Percentiles rank a stretch among this genome's conserved stretches.
Evolutionary conservation across 345 rosid genomes (phyloP).

Genomic region (Eucalyptus grandis): DNA sequence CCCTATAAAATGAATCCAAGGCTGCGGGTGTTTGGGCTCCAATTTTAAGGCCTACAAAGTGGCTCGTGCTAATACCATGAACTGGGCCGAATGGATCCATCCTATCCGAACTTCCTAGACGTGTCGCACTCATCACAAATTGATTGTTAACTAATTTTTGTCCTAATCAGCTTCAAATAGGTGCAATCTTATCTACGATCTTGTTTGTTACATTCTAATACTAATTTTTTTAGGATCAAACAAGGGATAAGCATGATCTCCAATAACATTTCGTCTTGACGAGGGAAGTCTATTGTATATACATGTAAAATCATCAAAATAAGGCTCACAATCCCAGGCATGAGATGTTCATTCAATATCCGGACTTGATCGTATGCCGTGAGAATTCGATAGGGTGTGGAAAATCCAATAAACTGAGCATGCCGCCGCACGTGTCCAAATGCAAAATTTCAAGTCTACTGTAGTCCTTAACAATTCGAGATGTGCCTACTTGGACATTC

Average conservation of each 20-base stretch:
- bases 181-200: neutral
- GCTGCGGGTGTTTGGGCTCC: neutral
- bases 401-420: neutral
- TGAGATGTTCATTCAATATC: neutral
- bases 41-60: neutral
- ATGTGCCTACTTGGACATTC: neutral
- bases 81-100: neutral
- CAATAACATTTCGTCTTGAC: neutral
- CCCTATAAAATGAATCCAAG: neutral
- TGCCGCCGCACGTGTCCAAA: neutral
- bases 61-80: neutral
- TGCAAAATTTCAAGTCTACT: neutral
- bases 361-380: accelerated
- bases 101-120: neutral
- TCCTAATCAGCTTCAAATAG: neutral
- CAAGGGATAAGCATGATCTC: neutral
- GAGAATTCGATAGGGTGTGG: neutral
- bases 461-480: neutral
- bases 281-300: accelerated
- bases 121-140: neutral
- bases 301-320: neutral
- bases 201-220: neutral
- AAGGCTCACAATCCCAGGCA: neutral
- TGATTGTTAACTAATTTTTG: neutral
- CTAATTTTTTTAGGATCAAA: neutral